A percentile compares a stretch with the other conserved stretches of the same genome.
Evolutionary conservation across 768 basidiomycete genomes (phyloP).

Genomic region (Leccinellum rugosiceps): DNA sequence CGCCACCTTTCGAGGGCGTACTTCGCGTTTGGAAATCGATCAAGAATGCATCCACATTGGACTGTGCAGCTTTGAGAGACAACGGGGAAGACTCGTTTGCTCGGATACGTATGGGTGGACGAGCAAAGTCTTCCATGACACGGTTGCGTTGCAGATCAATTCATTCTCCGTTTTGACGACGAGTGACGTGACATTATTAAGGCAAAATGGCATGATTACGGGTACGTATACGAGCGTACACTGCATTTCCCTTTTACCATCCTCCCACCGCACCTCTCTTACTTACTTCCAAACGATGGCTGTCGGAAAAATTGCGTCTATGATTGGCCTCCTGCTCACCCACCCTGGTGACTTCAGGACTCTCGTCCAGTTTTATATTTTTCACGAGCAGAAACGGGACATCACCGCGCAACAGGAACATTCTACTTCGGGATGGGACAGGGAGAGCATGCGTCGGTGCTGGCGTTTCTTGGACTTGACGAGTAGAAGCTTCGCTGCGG

Average conservation of each 20-base stretch:
- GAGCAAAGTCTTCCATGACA: conserved; percentile 48
- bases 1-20: conserved; percentile 47
- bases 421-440: conserved; percentile 81
- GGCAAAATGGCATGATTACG: conserved; percentile 12
- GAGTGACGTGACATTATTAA: too few relatives aligned
- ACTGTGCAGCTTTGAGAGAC: conserved; percentile 39
- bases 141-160: not conserved
- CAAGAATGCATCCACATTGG: conserved; percentile 44
- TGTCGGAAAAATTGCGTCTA: conserved; percentile 54
- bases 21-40: conserved; percentile 47
- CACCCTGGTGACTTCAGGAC: conserved; percentile 84
- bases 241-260: not conserved
- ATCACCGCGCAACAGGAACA: conserved; percentile 75
- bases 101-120: conserved; percentile 47
- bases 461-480: conserved; percentile 89
- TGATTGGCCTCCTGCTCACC: conserved; percentile 66
- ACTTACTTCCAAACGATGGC: conserved; percentile 12
- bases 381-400: conserved; percentile 78
- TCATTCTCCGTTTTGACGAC: not conserved
- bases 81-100: conserved; percentile 35
- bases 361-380: conserved; percentile 79
- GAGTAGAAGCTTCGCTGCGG: conserved; percentile 85
- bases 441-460: conserved; percentile 81
- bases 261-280: not conserved
- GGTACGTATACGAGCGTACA: not conserved